Percentiles rank a stretch among this genome's conserved stretches.
These are phyloP conservation scores for Xylariaceae sp. DNA, from an alignment of 2,329 filamentous ascomycete genomes.

Conservation along the genomic window DNA sequence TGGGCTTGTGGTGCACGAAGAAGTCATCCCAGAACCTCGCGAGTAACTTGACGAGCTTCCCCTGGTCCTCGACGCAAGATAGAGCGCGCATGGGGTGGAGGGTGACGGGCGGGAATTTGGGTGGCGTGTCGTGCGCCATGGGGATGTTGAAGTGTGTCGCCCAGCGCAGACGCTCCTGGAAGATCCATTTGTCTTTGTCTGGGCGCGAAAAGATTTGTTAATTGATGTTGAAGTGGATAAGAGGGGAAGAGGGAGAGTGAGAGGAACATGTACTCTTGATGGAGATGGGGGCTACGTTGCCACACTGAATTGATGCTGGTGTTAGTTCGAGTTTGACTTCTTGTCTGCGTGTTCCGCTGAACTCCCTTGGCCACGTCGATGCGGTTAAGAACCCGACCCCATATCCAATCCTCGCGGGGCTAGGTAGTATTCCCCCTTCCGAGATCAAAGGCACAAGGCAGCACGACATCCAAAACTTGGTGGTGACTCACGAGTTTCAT, in stretches of 20 bases:
- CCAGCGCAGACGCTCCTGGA: conserved; percentile 35
- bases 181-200: conserved; percentile 41
- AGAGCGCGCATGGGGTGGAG: conserved; percentile 36
- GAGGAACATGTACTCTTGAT: not conserved
- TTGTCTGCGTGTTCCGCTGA: too few relatives aligned
- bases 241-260: not conserved
- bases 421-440: too few relatives aligned
- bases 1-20: conserved; percentile 32
- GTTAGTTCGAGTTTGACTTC: too few relatives aligned
- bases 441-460: too few relatives aligned
- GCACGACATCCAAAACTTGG: not conserved
- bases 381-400: too few relatives aligned
- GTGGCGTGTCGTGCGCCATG: conserved; percentile 30
- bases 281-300: not conserved
- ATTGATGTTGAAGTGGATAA: not conserved
- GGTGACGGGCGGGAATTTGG: conserved; percentile 37
- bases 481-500: conserved; percentile 33
- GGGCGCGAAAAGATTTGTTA: not conserved
- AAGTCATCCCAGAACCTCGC: conserved; percentile 34
- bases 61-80: conserved; percentile 23
- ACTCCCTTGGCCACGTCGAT: too few relatives aligned
- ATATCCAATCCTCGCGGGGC: too few relatives aligned
- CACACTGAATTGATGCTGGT: not conserved
- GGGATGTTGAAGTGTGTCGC: conserved; percentile 35
- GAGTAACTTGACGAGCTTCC: conserved; percentile 27